phyloP scores from a whole-genome alignment of 2,329 filamentous ascomycete species.

The Neonectria faginata region DNA sequence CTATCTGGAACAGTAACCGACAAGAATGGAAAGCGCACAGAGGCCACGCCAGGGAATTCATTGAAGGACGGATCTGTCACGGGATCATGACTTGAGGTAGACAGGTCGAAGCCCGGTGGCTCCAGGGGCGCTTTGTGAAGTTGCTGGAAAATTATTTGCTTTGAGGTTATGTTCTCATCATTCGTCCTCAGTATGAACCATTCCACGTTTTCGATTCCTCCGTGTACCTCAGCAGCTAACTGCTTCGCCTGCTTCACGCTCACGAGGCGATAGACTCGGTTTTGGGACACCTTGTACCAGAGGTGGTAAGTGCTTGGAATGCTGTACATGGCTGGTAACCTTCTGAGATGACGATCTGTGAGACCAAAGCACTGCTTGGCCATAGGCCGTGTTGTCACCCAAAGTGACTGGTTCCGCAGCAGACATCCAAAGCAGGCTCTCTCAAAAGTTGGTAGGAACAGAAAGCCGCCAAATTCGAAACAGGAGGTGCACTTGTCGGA shows the following conservation, averaged over 20 bases:
- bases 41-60: too few relatives aligned
- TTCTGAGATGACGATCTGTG: constrained; percentile 24
- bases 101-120: too few relatives aligned
- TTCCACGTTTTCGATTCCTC: not conserved
- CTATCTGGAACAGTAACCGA: too few relatives aligned
- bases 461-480: constrained; percentile 39
- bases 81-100: too few relatives aligned
- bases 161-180: too few relatives aligned
- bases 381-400: constrained; percentile 25
- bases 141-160: too few relatives aligned
- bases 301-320: constrained; percentile 32
- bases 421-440: constrained; percentile 45
- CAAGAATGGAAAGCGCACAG: too few relatives aligned
- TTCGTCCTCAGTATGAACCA: too few relatives aligned
- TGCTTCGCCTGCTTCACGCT: constrained; percentile 42
- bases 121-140: too few relatives aligned
- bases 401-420: constrained; percentile 27
- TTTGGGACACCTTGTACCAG: not conserved
- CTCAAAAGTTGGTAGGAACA: constrained; percentile 46
- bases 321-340: constrained; percentile 24
- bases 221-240: constrained; percentile 37
- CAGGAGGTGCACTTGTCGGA: constrained; percentile 39
- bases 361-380: constrained; percentile 33
- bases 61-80: too few relatives aligned
- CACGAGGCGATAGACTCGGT: constrained; percentile 26